Evolutionary conservation across 2,329 filamentous ascomycete species (phyloP).

Genomic region (Clonostachys rhizophaga): DNA sequence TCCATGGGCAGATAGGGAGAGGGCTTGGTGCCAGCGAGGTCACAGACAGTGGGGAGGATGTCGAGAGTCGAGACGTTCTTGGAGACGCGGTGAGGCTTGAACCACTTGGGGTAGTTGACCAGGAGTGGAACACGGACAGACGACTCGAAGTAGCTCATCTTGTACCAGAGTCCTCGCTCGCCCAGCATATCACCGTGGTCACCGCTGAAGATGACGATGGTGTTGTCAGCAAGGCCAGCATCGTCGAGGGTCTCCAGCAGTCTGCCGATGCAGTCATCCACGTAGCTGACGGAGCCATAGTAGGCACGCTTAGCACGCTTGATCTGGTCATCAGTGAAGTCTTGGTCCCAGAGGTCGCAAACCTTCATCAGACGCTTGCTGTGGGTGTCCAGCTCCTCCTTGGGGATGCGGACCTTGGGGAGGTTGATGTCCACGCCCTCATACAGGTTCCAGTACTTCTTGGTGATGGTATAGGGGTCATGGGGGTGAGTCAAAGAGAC

Average conservation of each 20-base stretch:
- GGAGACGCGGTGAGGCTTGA: conserved; percentile 69
- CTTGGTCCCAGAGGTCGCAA: conserved; percentile 78
- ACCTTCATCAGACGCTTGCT: conserved; percentile 83
- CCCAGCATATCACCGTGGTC: conserved; percentile 97
- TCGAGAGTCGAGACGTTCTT: conserved; percentile 90
- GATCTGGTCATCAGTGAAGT: conserved; percentile 82
- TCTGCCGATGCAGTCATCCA: conserved; percentile 87
- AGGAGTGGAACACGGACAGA: conserved; percentile 87
- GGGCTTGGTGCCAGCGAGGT: conserved; percentile 70
- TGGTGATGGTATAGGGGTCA: conserved; percentile 90
- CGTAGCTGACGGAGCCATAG: conserved; percentile 89
- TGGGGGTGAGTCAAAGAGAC: conserved; percentile 93
- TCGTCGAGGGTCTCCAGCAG: conserved; percentile 74
- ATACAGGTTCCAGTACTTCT: conserved; percentile 91
- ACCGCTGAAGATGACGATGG: conserved; percentile 86
- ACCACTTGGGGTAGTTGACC: conserved; percentile 73
- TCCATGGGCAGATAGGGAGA: conserved; percentile 76
- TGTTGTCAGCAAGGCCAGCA: conserved; percentile 77
- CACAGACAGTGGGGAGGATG: conserved; percentile 82
- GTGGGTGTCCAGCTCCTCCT: conserved; percentile 80
- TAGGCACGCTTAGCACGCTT: conserved; percentile 83
- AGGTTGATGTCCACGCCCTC: conserved; percentile 83
- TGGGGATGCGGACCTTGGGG: conserved; percentile 71
- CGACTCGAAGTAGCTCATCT: conserved; percentile 95
- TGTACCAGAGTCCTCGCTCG: conserved; percentile 90